Percentiles rank a stretch among this genome's conserved stretches.
phyloP scores from a whole-genome alignment of 805 yeast genomes.

The Ogataea glucozyma region DNA sequence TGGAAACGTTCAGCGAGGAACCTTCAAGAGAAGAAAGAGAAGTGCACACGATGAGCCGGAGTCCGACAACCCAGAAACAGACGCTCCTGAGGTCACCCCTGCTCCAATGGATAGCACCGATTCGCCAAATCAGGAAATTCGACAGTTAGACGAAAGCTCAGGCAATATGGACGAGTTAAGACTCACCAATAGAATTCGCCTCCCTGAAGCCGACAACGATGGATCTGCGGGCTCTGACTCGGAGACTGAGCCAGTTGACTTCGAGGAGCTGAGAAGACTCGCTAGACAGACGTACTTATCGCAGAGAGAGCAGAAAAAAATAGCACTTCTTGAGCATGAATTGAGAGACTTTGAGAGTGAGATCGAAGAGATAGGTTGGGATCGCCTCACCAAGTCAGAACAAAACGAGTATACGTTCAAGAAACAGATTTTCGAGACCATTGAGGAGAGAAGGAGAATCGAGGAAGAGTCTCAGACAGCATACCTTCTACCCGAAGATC shows the following conservation, averaged over 20 bases:
- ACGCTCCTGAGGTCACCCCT: background rate
- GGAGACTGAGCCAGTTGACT: constrained; percentile 13
- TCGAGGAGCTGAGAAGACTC: constrained; percentile 39
- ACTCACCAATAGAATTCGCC: constrained; percentile 2
- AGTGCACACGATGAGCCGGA: constrained; percentile 4
- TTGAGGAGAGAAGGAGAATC: constrained; percentile 41
- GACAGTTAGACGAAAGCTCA: background rate
- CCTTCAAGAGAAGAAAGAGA: constrained; percentile 24
- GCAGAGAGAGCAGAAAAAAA: constrained; percentile 49
- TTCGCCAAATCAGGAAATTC: no score
- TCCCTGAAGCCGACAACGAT: constrained; percentile 2
- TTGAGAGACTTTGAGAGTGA: constrained; percentile 50
- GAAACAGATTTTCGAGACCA: constrained; percentile 47
- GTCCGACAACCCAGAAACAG: background rate
- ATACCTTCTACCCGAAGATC: constrained; percentile 60
- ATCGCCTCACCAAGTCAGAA: constrained; percentile 48
- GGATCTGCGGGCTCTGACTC: background rate
- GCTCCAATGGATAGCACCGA: background rate
- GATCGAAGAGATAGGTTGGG: constrained; percentile 54
- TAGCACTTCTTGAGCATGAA: constrained; percentile 46
- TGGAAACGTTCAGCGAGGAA: constrained; percentile 16
- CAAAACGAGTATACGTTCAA: constrained; percentile 53
- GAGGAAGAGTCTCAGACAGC: constrained; percentile 26
- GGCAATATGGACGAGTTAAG: background rate
- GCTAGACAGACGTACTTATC: constrained; percentile 52